phyloP scores from a whole-genome alignment of 352 stramenopile species.

The Peronosclerospora sorghi region DNA sequence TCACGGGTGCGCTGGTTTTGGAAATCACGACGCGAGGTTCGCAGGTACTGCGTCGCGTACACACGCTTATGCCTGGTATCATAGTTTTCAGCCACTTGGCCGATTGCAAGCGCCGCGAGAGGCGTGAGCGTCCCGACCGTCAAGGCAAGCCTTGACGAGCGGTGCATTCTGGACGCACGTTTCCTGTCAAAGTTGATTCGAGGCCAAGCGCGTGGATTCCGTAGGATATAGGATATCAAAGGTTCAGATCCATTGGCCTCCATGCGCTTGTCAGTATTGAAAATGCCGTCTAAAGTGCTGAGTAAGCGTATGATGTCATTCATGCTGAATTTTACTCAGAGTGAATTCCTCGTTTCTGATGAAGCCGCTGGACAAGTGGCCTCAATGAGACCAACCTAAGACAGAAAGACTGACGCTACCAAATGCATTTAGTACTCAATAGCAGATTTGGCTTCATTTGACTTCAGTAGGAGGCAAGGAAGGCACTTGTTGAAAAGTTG shows the following conservation, averaged over 20 bases:
- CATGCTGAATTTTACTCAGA: conserved; percentile 48
- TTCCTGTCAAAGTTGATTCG: not conserved
- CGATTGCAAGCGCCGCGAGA: conserved; percentile 16
- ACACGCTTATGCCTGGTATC: conserved; percentile 19
- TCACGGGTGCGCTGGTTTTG: not conserved
- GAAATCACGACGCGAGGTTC: conserved; percentile 3
- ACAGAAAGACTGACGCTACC: conserved; percentile 73
- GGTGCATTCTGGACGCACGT: conserved; percentile 7
- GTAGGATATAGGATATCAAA: not conserved
- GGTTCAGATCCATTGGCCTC: conserved; percentile 10
- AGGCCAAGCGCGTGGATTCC: conserved; percentile 6
- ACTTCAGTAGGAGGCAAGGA: not conserved
- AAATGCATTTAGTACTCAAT: conserved; percentile 33
- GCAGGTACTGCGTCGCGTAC: conserved; percentile 35
- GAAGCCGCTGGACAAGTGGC: conserved; percentile 74
- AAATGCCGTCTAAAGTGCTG: too few relatives aligned
- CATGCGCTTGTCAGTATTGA: too few relatives aligned
- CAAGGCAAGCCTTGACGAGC: conserved; percentile 4
- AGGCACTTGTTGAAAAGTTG: conserved; percentile 1
- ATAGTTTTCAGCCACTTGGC: conserved; percentile 34
- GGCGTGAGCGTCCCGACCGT: conserved; percentile 18
- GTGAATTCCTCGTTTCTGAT: conserved; percentile 89
- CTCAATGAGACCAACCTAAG: conserved; percentile 81
- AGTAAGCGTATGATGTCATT: conserved; percentile 73
- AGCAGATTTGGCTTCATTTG: not conserved